Percentiles rank a stretch among this genome's conserved stretches.
Evolutionary conservation across 306 rosid genomes (phyloP).

Genomic region (Glycyrrhiza uralensis): DNA sequence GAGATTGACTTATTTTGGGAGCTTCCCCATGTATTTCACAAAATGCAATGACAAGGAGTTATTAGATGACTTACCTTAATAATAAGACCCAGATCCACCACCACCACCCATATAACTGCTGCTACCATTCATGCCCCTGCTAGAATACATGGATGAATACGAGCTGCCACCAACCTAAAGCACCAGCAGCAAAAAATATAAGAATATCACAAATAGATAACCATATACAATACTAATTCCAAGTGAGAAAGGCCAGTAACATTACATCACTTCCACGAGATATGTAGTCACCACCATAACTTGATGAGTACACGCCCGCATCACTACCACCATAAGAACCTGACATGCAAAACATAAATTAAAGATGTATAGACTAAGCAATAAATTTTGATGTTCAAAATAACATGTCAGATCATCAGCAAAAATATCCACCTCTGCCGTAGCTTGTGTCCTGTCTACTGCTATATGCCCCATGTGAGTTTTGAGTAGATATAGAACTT

Average conservation of each 20-base stretch:
- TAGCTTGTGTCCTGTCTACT: constrained; percentile 66
- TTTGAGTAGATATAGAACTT: constrained; percentile 62
- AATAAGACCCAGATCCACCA: constrained; percentile 82
- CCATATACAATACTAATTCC: neutral
- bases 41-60: neutral
- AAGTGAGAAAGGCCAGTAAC: constrained; percentile 20
- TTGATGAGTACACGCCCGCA: constrained; percentile 79
- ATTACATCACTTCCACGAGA: constrained; percentile 86
- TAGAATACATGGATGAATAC: constrained; percentile 70
- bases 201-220: neutral
- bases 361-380: constrained; percentile 7
- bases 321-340: constrained; percentile 73
- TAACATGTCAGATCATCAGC: constrained; percentile 16
- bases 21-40: neutral
- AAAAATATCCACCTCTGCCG: constrained; percentile 49
- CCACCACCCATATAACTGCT: constrained; percentile 68
- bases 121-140: constrained; percentile 73
- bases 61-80: constrained; percentile 60
- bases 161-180: constrained; percentile 77
- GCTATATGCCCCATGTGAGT: constrained; percentile 65
- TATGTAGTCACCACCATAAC: constrained; percentile 72
- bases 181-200: constrained; percentile 1
- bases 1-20: neutral
- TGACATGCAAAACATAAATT: constrained; percentile 32
- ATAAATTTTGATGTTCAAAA: neutral